Evolutionary conservation across 1,284 basidiomycete species (phyloP).

Genomic region (Moesziomyces sp.): DNA sequence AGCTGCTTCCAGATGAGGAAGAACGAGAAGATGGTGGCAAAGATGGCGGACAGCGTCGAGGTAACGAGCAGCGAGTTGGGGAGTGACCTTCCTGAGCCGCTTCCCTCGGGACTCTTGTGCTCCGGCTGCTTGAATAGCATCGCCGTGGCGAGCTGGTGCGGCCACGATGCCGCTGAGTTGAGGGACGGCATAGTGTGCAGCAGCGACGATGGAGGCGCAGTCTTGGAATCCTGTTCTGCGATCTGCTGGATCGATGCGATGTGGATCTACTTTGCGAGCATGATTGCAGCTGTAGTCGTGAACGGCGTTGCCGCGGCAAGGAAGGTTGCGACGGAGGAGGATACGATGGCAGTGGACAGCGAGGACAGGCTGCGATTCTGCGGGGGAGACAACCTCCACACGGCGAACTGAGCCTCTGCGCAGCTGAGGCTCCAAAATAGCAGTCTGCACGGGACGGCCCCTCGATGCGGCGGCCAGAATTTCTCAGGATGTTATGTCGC

Average conservation of each 20-base stretch:
- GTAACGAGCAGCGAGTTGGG: slow-evolving; percentile 72
- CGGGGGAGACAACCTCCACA: too few species aligned
- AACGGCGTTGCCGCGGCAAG: too few species aligned
- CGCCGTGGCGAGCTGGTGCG: slow-evolving; percentile 7
- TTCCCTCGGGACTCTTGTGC: slow-evolving; percentile 31
- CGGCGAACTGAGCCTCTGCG: too few species aligned
- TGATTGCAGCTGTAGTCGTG: not conserved
- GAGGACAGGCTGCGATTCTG: too few species aligned
- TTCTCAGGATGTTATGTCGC: too few species aligned
- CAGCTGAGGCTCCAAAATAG: too few species aligned
- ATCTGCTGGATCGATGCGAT: too few species aligned
- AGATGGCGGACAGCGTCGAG: slow-evolving; percentile 74
- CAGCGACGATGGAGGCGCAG: not conserved
- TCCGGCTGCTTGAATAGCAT: slow-evolving; percentile 14
- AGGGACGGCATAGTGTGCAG: slow-evolving; percentile 21
- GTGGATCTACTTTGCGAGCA: not conserved
- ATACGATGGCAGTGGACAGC: too few species aligned
- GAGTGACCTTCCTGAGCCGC: slow-evolving; percentile 71
- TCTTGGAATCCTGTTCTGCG: not conserved
- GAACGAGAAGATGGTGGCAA: slow-evolving; percentile 79
- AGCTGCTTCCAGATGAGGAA: slow-evolving; percentile 88
- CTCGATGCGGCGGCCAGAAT: too few species aligned
- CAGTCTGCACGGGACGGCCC: too few species aligned
- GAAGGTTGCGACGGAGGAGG: too few species aligned
- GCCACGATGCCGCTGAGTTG: slow-evolving; percentile 4